Evolutionary conservation across 257 asterid species (phyloP).

Genomic region (Nicotiana tabacum): DNA sequence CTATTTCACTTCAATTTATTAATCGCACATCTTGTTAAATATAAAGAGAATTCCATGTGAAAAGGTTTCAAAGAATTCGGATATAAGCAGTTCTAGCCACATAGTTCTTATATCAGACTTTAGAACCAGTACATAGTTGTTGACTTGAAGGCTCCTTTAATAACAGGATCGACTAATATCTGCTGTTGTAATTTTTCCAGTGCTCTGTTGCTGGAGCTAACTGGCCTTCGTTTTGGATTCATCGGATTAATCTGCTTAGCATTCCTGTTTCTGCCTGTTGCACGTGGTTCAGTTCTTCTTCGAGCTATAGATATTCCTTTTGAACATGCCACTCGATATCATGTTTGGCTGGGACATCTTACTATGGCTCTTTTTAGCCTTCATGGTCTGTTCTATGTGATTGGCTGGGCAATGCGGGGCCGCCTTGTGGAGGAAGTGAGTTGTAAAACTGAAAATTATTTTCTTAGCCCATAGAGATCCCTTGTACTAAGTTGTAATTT

Average conservation of each 20-base stretch:
- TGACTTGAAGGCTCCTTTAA: background rate
- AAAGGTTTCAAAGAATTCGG: background rate
- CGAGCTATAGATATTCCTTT: conserved; percentile 73
- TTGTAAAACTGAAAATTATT: background rate
- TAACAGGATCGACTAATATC: background rate
- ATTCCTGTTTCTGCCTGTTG: conserved; percentile 58
- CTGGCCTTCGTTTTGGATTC: conserved; percentile 63
- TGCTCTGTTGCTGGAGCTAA: conserved; percentile 43
- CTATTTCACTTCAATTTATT: background rate
- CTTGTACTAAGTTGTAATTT: background rate
- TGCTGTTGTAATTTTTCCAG: conserved; percentile 28
- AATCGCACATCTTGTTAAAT: background rate
- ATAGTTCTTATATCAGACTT: background rate
- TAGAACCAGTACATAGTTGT: background rate
- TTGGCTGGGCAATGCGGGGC: conserved; percentile 58
- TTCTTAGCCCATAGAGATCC: background rate
- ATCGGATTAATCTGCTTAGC: conserved; percentile 69
- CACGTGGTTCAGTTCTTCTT: conserved; percentile 80
- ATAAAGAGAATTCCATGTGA: background rate
- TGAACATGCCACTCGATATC: conserved; percentile 83
- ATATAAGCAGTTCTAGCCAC: background rate
- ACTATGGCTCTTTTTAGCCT: conserved; percentile 74
- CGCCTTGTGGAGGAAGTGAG: conserved; percentile 44
- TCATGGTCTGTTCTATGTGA: conserved; percentile 59
- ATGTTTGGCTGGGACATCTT: conserved; percentile 92